These are phyloP conservation scores for Microstegium vimineum DNA, from an alignment of 176 grass and related monocot species.

Conservation along the genomic window DNA sequence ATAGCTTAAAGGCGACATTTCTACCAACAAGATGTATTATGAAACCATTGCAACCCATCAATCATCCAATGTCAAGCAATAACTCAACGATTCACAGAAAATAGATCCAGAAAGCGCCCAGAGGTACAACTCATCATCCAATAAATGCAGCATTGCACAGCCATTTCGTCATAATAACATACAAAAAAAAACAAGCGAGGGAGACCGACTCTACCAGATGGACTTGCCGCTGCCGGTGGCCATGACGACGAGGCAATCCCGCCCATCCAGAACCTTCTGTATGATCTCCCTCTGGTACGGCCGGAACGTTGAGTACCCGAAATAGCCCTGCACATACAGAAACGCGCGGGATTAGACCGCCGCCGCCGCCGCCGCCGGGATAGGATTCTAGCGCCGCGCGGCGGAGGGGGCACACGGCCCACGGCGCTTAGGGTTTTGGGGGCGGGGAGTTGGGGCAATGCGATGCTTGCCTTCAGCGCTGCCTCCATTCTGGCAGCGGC, in stretches of 20 bases:
- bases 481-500: slow-evolving; percentile 52
- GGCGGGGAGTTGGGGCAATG: not conserved
- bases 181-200: not conserved
- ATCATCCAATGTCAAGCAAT: not conserved
- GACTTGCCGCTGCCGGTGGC: slow-evolving; percentile 96
- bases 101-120: not conserved
- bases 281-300: slow-evolving; percentile 82
- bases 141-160: not conserved
- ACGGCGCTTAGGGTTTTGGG: slow-evolving; percentile 12
- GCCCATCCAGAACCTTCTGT: slow-evolving; percentile 54
- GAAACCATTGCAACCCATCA: not conserved
- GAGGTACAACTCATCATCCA: not conserved
- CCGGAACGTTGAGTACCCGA: slow-evolving; percentile 63
- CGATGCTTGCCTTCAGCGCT: slow-evolving; percentile 53
- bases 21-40: not conserved
- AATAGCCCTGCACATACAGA: slow-evolving; percentile 51
- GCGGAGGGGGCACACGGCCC: not conserved
- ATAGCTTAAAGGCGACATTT: not conserved
- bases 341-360: not conserved
- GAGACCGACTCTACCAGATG: slow-evolving; percentile 40
- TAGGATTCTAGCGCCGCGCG: slow-evolving; percentile 9
- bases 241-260: slow-evolving; percentile 89
- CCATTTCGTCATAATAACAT: not conserved
- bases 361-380: not conserved
- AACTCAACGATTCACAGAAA: not conserved